Base-by-base conservation (phyloP, 495 filamentous ascomycete species). In the Bacidia gigantensis region DNA sequence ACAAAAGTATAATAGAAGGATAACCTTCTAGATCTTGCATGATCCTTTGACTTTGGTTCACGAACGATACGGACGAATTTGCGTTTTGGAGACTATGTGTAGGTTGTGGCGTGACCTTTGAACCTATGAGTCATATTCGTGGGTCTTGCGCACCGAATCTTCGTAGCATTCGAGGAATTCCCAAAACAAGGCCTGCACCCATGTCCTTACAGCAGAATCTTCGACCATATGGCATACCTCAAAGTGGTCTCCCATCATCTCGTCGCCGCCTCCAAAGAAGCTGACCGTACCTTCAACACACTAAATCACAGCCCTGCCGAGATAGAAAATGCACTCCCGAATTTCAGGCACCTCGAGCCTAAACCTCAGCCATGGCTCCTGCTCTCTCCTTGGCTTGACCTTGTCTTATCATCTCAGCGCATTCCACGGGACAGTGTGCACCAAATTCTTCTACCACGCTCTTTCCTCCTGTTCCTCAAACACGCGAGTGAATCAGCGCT, bases 311-410 rank as follows among this genome's bases (percentile, higher is more conserved):
- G 20, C 12, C 49, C 21, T 14, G 40, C 48, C 20, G 57, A 54
- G 25, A 46, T 51, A 35, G 9, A 20, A 23, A n/a, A 20, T 7
- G 26, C 23, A n/a, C 40, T 56, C 0, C 45, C 54, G 32, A 3
- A 49, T 11, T 10, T 39, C 5, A 38, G 32, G 14, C 26, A 46
- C 40, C 14, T n/a, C 20, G 42, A 25, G 3, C 46, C 49, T 18
- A 22, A 41, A 24, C 9, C 25, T 7, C 53, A 55, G 26, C 48
- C 56, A 14, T 58, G 47, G 47, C 41, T 55, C 48, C 53, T 52
- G 3, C 20, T 58, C 2, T 42, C 18, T 9, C 56, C 49, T 18
- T 58, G 56, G 56, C 48, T 58, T 3, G 42, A 51, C 38, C 21
- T 58, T 14, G 49, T 55, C 0, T 52, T 52, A 32, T 11, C 26